Evolutionary conservation across 2,329 filamentous ascomycete species (phyloP).

Genomic region (Colletotrichum eremochloae): DNA sequence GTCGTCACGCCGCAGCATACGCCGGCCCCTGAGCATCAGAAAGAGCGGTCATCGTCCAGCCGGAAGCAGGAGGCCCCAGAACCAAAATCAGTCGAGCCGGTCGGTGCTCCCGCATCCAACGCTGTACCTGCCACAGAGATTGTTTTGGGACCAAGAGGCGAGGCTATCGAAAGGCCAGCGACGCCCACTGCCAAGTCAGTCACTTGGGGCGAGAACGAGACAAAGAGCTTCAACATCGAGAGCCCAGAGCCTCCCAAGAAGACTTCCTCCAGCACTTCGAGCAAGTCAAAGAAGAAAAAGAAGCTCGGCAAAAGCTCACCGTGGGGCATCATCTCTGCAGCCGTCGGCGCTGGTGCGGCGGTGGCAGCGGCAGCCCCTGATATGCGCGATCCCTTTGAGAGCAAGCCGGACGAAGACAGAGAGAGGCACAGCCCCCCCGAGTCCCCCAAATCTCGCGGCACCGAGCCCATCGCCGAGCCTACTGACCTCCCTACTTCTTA

Average conservation of each 20-base stretch:
- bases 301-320: slow-evolving; percentile 57
- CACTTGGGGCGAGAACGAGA: slow-evolving; percentile 75
- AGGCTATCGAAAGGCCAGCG: slow-evolving; percentile 58
- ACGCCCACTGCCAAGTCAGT: slow-evolving; percentile 68
- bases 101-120: slow-evolving; percentile 42
- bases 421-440: slow-evolving; percentile 33
- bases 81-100: slow-evolving; percentile 1
- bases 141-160: slow-evolving; percentile 56
- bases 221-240: slow-evolving; percentile 73
- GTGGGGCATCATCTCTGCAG: slow-evolving; percentile 68
- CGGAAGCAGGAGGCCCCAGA: slow-evolving; percentile 31
- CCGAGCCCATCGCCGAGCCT: slow-evolving; percentile 29
- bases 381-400: slow-evolving; percentile 39
- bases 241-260: slow-evolving; percentile 63
- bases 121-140: slow-evolving; percentile 51
- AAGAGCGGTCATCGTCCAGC: slow-evolving; percentile 42
- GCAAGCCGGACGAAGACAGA: slow-evolving; percentile 41
- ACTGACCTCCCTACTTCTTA: neutral
- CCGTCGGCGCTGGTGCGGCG: slow-evolving; percentile 59
- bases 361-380: slow-evolving; percentile 50
- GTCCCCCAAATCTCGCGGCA: slow-evolving; percentile 44
- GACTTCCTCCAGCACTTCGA: slow-evolving; percentile 47
- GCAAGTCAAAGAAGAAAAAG: slow-evolving; percentile 46
- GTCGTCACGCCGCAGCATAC: slow-evolving; percentile 60
- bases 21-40: slow-evolving; percentile 44